These are phyloP conservation scores for Psilocybe cyanescens DNA, from an alignment of 768 basidiomycete genomes.

Conservation along the genomic window DNA sequence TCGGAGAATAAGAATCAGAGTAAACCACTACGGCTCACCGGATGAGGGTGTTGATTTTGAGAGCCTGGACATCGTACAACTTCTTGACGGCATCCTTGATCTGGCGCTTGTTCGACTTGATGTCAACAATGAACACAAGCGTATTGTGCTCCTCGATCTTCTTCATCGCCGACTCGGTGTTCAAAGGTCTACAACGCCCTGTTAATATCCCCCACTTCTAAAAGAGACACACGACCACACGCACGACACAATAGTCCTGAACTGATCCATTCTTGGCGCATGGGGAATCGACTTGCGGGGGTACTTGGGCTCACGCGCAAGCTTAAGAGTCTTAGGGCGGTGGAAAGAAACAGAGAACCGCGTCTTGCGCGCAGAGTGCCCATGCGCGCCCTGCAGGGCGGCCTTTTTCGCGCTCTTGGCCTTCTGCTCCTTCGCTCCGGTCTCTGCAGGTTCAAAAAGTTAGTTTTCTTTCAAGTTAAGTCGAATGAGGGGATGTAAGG, in stretches of 20 bases:
- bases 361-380: slow-evolving; percentile 77
- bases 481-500: not conserved
- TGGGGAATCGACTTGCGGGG: slow-evolving; percentile 94
- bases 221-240: slow-evolving; percentile 27
- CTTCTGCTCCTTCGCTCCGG: slow-evolving; percentile 58
- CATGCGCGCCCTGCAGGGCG: slow-evolving; percentile 84
- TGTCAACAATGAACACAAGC: slow-evolving; percentile 95
- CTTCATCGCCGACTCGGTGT: slow-evolving; percentile 99
- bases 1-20: not conserved
- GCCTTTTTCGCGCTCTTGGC: slow-evolving; percentile 98
- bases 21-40: slow-evolving; percentile 56
- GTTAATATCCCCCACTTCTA: not conserved
- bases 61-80: slow-evolving; percentile 95
- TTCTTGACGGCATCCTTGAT: slow-evolving; percentile 99
- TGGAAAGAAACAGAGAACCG: slow-evolving; percentile 91
- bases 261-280: slow-evolving; percentile 95
- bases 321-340: slow-evolving; percentile 91
- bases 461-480: not conserved
- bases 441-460: slow-evolving; percentile 24
- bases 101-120: slow-evolving; percentile 96
- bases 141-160: slow-evolving; percentile 99
- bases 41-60: slow-evolving; percentile 98
- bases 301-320: slow-evolving; percentile 87
- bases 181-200: slow-evolving; percentile 62
- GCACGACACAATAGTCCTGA: slow-evolving; percentile 89